phyloP scores from a whole-genome alignment of 140 eudicot species.

The Flaveria floridana region DNA sequence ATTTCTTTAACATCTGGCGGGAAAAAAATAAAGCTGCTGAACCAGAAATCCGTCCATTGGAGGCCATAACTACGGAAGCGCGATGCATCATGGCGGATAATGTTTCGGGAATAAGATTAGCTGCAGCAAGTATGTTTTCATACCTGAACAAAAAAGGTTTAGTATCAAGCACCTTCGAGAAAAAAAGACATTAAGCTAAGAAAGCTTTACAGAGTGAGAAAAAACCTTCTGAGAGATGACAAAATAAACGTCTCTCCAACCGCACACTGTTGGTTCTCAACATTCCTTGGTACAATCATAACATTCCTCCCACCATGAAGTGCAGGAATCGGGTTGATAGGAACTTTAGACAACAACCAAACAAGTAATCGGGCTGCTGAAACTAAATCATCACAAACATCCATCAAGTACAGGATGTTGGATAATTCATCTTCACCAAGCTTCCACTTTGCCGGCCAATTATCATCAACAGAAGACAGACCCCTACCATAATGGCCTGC shows the following conservation, averaged over 20 bases:
- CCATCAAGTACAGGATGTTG: conserved; percentile 68
- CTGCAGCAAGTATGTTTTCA: conserved; percentile 76
- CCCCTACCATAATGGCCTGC: conserved; percentile 50
- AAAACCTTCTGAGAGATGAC: conserved; percentile 75
- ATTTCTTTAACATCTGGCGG: conserved; percentile 69
- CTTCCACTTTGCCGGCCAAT: conserved; percentile 58
- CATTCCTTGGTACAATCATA: conserved; percentile 54
- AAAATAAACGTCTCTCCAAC: conserved; percentile 71
- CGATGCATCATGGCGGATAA: conserved; percentile 77
- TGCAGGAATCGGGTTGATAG: conserved; percentile 44
- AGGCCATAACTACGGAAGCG: conserved; percentile 54
- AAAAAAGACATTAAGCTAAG: neutral
- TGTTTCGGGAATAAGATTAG: conserved; percentile 88
- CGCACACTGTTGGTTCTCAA: conserved; percentile 60
- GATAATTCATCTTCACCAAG: conserved; percentile 94
- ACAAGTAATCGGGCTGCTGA: conserved; percentile 69
- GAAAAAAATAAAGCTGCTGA: conserved; percentile 67
- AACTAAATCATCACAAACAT: conserved; percentile 62
- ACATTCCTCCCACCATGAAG: conserved; percentile 66
- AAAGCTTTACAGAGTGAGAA: conserved; percentile 8
- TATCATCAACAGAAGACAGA: conserved; percentile 55
- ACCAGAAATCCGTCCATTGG: conserved; percentile 69
- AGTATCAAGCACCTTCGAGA: neutral
- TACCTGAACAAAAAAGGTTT: conserved; percentile 51
- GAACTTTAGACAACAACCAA: conserved; percentile 79